Conservation (phyloP, 148 eudicot species). For the Rhododendron henanense region DNA sequence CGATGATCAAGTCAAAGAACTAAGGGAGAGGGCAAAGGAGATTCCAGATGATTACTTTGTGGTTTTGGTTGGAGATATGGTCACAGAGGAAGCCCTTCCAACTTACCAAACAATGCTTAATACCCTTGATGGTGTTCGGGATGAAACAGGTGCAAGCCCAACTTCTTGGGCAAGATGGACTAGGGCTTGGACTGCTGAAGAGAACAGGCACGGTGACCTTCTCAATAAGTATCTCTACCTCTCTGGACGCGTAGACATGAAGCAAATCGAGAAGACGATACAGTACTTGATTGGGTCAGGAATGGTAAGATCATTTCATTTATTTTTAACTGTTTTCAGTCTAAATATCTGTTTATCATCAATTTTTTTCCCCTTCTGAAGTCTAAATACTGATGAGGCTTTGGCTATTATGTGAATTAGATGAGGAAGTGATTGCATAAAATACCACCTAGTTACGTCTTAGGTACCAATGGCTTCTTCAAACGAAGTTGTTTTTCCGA, state of each 20-base stretch:
- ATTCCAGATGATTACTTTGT: conserved; percentile 26
- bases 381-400: background rate
- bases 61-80: conserved; percentile 31
- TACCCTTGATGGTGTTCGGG: conserved; percentile 24
- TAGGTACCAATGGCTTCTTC: background rate
- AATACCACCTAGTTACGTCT: background rate
- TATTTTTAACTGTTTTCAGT: background rate
- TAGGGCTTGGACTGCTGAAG: conserved; percentile 31
- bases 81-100: conserved; percentile 33
- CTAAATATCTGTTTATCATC: background rate
- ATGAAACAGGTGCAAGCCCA: conserved; percentile 25
- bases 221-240: conserved; percentile 29
- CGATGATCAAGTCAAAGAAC: conserved; percentile 22
- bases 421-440: background rate
- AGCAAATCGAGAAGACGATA: conserved; percentile 27
- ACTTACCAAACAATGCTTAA: conserved; percentile 28
- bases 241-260: conserved; percentile 27
- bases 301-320: conserved; percentile 19
- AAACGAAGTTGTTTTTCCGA: background rate
- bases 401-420: background rate
- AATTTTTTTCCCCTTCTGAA: background rate
- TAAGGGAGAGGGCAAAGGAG: conserved; percentile 27
- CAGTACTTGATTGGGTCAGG: conserved; percentile 29
- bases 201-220: conserved; percentile 28
- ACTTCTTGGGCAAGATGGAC: conserved; percentile 26